A percentile compares a stretch with the other conserved stretches of the same genome.
Evolutionary conservation across 2,329 filamentous ascomycete genomes (phyloP).

Genomic region (Penicillium sp.): DNA sequence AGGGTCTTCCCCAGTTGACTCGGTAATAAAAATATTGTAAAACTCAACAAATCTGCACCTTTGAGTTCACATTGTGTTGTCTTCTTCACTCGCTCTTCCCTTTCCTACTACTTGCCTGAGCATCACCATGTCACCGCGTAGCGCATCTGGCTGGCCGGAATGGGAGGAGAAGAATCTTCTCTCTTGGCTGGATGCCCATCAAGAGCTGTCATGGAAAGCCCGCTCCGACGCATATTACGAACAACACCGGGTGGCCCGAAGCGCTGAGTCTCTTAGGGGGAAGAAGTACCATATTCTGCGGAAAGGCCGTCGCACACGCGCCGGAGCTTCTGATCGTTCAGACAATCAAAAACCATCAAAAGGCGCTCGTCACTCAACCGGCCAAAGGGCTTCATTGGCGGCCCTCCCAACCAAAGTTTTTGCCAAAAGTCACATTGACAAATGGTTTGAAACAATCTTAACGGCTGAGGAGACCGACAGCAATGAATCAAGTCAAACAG

Average conservation of each 20-base stretch:
- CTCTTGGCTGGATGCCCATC: neutral
- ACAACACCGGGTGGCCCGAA: neutral
- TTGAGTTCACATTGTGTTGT: neutral
- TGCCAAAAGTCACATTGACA: neutral
- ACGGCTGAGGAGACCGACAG: no score
- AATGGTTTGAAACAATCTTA: no score
- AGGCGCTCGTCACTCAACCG: no score
- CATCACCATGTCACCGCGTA: neutral
- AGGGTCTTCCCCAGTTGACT: neutral
- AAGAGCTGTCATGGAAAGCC: neutral
- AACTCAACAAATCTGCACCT: neutral
- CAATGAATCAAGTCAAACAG: no score
- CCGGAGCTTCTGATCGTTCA: no score
- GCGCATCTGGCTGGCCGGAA: neutral
- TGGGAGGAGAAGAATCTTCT: conserved; percentile 7
- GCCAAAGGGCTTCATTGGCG: neutral
- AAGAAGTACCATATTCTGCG: conserved; percentile 5
- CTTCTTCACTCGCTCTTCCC: neutral
- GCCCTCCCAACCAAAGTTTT: neutral
- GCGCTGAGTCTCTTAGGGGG: conserved; percentile 5
- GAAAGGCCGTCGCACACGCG: no score
- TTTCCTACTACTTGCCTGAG: neutral
- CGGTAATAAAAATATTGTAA: neutral
- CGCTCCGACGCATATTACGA: conserved; percentile 2
- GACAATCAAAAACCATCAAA: neutral